These are phyloP conservation scores for Mytilinidion resinicola DNA, from an alignment of 495 filamentous ascomycete genomes.

Conservation along the genomic window DNA sequence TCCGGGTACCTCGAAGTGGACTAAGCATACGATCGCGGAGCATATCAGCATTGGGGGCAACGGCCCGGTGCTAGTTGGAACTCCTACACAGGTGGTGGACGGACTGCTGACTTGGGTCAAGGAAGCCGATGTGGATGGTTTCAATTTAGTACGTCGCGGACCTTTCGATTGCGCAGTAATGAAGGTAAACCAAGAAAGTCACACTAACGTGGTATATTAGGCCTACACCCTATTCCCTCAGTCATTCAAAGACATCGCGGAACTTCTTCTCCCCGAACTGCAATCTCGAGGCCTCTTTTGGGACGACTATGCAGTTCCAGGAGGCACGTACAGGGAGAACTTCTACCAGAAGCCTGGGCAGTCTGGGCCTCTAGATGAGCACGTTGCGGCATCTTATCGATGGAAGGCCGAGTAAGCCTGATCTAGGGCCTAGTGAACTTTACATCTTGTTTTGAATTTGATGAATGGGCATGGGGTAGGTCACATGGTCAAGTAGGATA, in stretches of 20 bases:
- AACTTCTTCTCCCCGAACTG: constrained; percentile 55
- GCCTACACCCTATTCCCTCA: constrained; percentile 56
- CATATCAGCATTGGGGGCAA: constrained; percentile 19
- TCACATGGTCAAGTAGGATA: too few species aligned
- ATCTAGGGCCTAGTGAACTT: too few species aligned
- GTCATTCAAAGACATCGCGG: constrained; percentile 56
- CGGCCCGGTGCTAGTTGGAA: constrained; percentile 14
- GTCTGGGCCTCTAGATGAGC: constrained; percentile 30
- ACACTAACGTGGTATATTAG: background rate
- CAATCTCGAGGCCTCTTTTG: constrained; percentile 49
- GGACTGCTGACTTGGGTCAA: constrained; percentile 13
- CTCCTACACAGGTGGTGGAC: constrained; percentile 14
- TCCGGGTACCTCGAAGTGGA: constrained; percentile 23
- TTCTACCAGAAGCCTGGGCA: constrained; percentile 36
- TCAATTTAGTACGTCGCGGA: constrained; percentile 39
- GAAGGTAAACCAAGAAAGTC: too few species aligned
- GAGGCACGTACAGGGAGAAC: constrained; percentile 49
- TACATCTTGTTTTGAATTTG: too few species aligned
- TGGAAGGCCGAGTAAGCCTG: constrained; percentile 19
- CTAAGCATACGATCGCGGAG: constrained; percentile 16
- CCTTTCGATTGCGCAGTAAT: too few species aligned
- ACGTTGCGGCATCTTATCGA: constrained; percentile 33
- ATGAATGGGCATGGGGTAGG: too few species aligned
- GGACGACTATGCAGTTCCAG: constrained; percentile 44
- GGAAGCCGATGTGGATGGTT: constrained; percentile 23